phyloP scores from a whole-genome alignment of 2,329 filamentous ascomycete species.

The Pseudogymnoascus sp. region DNA sequence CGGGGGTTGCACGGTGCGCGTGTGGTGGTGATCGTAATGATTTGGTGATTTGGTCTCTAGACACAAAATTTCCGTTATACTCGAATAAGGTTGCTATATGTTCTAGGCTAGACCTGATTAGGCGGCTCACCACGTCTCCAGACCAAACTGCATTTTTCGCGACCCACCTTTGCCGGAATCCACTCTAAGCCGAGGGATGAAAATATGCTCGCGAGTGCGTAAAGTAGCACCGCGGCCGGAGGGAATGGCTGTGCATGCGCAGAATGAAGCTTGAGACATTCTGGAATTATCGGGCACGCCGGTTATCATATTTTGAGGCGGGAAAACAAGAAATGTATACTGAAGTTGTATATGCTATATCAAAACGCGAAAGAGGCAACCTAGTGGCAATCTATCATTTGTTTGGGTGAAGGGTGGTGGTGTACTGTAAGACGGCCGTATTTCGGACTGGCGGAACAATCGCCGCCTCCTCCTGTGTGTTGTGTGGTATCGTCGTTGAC shows the following conservation, averaged over 20 bases:
- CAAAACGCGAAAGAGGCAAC: neutral
- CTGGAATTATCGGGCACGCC: neutral
- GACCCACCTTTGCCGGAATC: constrained; percentile 2
- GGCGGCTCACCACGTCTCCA: constrained; percentile 8
- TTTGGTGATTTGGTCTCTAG: constrained; percentile 3
- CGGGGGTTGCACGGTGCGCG: neutral
- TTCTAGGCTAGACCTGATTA: neutral
- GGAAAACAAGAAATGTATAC: neutral
- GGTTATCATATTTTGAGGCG: neutral
- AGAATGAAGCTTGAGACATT: neutral
- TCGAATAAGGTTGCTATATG: constrained; percentile 4
- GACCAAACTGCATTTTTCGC: constrained; percentile 8
- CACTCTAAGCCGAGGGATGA: constrained; percentile 4
- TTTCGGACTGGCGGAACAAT: constrained; percentile 3
- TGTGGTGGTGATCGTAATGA: neutral
- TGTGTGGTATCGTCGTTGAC: neutral
- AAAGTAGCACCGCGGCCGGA: neutral
- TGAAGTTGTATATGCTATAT: neutral
- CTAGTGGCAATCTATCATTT: neutral
- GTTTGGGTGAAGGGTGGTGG: neutral
- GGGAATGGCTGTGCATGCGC: neutral
- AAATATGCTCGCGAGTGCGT: neutral
- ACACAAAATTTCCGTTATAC: constrained; percentile 5
- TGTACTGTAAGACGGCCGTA: neutral
- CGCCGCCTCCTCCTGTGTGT: neutral